phyloP scores from a whole-genome alignment of 768 basidiomycete genomes.

The Trametes villosa region DNA sequence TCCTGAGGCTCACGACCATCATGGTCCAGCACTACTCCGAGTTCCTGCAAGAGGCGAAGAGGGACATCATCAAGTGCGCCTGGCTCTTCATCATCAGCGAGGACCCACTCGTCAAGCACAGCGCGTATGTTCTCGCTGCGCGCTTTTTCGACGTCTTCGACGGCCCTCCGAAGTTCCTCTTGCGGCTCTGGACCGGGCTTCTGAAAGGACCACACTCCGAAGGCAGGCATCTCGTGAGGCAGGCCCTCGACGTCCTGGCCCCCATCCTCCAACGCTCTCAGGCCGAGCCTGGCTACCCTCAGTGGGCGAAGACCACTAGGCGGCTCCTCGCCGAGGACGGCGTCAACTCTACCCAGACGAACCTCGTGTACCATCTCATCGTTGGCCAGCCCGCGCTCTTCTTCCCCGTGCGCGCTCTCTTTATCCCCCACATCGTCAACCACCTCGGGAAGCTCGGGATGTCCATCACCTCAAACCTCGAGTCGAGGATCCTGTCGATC shows the following conservation, averaged over 20 bases:
- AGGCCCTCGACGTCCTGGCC: slow-evolving; percentile 86
- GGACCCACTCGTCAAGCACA: slow-evolving; percentile 91
- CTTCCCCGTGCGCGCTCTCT: slow-evolving; percentile 89
- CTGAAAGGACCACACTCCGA: slow-evolving; percentile 84
- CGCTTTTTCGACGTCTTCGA: slow-evolving; percentile 91
- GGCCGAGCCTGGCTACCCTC: slow-evolving; percentile 59
- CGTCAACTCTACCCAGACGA: slow-evolving; percentile 65
- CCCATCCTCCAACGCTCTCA: slow-evolving; percentile 75
- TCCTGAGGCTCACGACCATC: slow-evolving; percentile 86
- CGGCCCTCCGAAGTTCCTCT: slow-evolving; percentile 87
- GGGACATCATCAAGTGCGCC: slow-evolving; percentile 91
- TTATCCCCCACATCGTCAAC: slow-evolving; percentile 92
- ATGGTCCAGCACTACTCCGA: slow-evolving; percentile 84
- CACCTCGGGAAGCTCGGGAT: slow-evolving; percentile 90
- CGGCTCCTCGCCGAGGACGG: slow-evolving; percentile 90
- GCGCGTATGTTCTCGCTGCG: slow-evolving; percentile 87
- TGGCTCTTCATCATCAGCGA: slow-evolving; percentile 88
- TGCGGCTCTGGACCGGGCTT: slow-evolving; percentile 89
- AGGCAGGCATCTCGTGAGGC: slow-evolving; percentile 72
- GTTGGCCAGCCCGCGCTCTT: slow-evolving; percentile 90
- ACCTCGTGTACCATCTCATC: slow-evolving; percentile 88
- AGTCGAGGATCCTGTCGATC: slow-evolving; percentile 85
- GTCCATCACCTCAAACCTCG: slow-evolving; percentile 65
- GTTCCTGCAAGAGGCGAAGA: slow-evolving; percentile 81
- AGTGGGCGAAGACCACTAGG: slow-evolving; percentile 88